phyloP scores from a whole-genome alignment of 2,329 filamentous ascomycete genomes.

The Nemania abortiva region DNA sequence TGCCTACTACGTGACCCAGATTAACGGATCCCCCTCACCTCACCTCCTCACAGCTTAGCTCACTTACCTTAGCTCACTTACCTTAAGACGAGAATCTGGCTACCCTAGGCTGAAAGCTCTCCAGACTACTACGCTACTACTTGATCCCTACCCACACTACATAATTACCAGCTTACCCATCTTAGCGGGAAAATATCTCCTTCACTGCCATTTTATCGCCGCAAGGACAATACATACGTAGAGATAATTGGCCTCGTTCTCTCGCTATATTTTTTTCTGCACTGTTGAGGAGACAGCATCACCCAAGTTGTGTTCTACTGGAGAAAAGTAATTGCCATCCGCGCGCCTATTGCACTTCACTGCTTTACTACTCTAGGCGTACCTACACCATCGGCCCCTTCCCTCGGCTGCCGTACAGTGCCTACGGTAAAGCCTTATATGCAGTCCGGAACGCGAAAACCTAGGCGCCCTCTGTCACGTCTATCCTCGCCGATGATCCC shows the following conservation, averaged over 20 bases:
- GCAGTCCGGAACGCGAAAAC: conserved; percentile 1
- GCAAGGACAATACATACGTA: conserved; percentile 3
- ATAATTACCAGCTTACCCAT: conserved; percentile 22
- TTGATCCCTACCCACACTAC: conserved; percentile 15
- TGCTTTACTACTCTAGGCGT: neutral
- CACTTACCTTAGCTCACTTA: no score
- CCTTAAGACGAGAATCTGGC: neutral
- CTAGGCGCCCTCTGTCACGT: neutral
- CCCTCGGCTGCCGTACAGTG: neutral
- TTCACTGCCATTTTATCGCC: conserved; percentile 16
- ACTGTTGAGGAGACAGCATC: conserved; percentile 7
- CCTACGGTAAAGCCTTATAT: conserved; percentile 8
- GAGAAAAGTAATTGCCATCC: conserved; percentile 6
- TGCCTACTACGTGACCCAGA: conserved; percentile 25
- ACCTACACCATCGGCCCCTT: neutral
- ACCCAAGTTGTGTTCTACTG: neutral
- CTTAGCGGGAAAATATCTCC: conserved; percentile 16
- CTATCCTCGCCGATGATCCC: conserved; percentile 15
- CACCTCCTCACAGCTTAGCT: conserved; percentile 13
- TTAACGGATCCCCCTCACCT: conserved; percentile 26
- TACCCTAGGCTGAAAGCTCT: neutral
- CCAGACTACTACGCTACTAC: conserved; percentile 2
- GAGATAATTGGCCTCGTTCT: neutral
- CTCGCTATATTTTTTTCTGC: conserved; percentile 3
- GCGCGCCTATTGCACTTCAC: conserved; percentile 12